Percentiles rank a stretch among this genome's conserved stretches.
Conservation (phyloP, 1,284 basidiomycete species). For the Sphagnurus paluster region DNA sequence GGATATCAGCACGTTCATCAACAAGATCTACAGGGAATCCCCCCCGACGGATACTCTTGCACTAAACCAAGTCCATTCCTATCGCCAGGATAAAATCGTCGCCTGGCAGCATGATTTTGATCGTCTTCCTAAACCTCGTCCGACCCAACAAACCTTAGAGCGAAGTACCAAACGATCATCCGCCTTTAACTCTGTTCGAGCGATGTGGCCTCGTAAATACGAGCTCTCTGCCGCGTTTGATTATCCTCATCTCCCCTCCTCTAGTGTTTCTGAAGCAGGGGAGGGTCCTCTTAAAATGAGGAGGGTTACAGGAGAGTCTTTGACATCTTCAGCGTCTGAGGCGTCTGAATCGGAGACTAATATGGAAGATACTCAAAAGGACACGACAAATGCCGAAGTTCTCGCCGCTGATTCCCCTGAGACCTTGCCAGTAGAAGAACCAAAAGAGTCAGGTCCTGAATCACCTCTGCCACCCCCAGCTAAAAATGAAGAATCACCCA, state of each 20-base stretch:
- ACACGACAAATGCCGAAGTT: not conserved
- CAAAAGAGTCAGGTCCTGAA: not conserved
- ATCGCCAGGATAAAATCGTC: constrained; percentile 93
- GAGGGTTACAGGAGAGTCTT: constrained; percentile 53
- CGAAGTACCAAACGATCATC: constrained; percentile 55
- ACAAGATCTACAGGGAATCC: constrained; percentile 80
- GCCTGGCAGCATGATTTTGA: constrained; percentile 93
- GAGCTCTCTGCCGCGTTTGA: constrained; percentile 54
- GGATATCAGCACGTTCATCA: constrained; percentile 77
- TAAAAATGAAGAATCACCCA: constrained; percentile 22
- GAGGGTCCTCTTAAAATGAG: constrained; percentile 51
- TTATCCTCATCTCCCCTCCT: constrained; percentile 53
- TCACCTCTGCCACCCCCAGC: not conserved
- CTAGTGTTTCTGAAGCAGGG: constrained; percentile 78
- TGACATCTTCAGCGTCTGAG: constrained; percentile 62
- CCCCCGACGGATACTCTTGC: constrained; percentile 84
- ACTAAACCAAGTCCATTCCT: constrained; percentile 85
- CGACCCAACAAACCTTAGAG: constrained; percentile 39
- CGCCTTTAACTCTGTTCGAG: constrained; percentile 65
- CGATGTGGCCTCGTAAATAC: constrained; percentile 66
- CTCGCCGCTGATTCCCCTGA: constrained; percentile 1
- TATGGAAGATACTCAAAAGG: constrained; percentile 23
- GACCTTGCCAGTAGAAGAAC: constrained; percentile 5
- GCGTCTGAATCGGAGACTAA: constrained; percentile 49
- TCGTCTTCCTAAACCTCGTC: constrained; percentile 64